Evolutionary conservation across 495 filamentous ascomycete genomes (phyloP).

Genomic region (Aspergillus saccharolyticus): DNA sequence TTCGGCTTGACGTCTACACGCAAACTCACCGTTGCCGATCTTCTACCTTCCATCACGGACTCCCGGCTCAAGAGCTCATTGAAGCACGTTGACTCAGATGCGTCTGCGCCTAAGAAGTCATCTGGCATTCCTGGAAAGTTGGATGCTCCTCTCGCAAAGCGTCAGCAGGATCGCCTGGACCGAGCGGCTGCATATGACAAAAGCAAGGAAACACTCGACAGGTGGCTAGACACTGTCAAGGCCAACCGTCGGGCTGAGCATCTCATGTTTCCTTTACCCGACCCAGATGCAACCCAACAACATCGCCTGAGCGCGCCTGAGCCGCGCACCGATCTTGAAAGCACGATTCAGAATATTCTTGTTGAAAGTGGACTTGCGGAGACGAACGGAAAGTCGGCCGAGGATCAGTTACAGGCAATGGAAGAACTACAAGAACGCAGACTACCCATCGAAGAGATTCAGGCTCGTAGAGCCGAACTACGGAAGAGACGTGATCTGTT

Average conservation of each 20-base stretch:
- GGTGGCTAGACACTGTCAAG: constrained; percentile 94
- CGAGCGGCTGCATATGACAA: constrained; percentile 83
- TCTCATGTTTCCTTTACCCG: constrained; percentile 79
- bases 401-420: constrained; percentile 60
- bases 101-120: constrained; percentile 46
- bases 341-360: constrained; percentile 77
- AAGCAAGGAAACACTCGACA: constrained; percentile 81
- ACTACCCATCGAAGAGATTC: constrained; percentile 64
- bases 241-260: constrained; percentile 89
- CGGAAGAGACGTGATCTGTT: constrained; percentile 77
- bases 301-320: constrained; percentile 44
- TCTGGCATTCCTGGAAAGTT: constrained; percentile 64
- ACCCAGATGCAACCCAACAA: constrained; percentile 53
- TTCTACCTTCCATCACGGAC: constrained; percentile 70
- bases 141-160: constrained; percentile 77
- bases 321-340: constrained; percentile 76
- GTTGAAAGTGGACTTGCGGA: constrained; percentile 76
- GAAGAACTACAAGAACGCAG: constrained; percentile 65
- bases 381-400: constrained; percentile 53
- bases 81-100: constrained; percentile 53
- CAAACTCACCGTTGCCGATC: constrained; percentile 76
- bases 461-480: constrained; percentile 67
- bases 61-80: constrained; percentile 72
- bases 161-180: constrained; percentile 83
- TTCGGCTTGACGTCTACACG: constrained; percentile 54